Evolutionary conservation across 768 basidiomycete genomes (phyloP), one percentile per base, ranked within the genome.

Genomic region (Termitomyces sp.): DNA sequence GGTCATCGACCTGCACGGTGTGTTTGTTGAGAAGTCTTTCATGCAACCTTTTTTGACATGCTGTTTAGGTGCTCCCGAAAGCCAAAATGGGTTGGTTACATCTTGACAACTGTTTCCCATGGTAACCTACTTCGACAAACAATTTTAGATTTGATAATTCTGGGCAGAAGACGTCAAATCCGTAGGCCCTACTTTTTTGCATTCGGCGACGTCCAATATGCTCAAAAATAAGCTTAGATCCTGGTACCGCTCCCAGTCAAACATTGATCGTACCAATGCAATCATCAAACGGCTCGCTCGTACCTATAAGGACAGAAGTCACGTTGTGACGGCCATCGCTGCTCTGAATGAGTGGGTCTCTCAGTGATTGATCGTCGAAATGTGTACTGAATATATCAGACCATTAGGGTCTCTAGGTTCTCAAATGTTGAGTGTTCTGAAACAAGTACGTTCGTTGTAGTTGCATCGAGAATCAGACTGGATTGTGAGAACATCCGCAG

Each of bases 1-100:
- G 22, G 85, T 96, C 45, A 67, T 96, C 35, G 93, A 94, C 71
- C 77, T 90, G 1, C 84, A 86, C 58, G 83, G 83, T 67, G 51
- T 46, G 68, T 59, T 11, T 34, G 17, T 19, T 44, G 10, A 24
- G 38, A 19, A 28, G 17, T 28, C 2, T 19, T 6, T 19, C 28
- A 21, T 46, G 30, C 30, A 22, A 40, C 11, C 19, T 45, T 37
- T 21, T 47, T 46, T 49, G 41, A 21, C 17, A 55, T 51, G 53
- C 45, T 43, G 38, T 46, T 65, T 51, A 74, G 81, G 81, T 51
- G 90, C 82, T 32, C 90, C 93, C 1, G 93, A 93, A 17, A 88
- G 87, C 65, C 89, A 93, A 70, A 90, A 90, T 60, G 88, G 83
- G 87, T 87, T 54, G 49, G 77, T 68, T 30, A 26, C 6, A 34